A percentile compares a stretch with the other conserved stretches of the same genome.
phyloP scores from a whole-genome alignment of 768 basidiomycete genomes.

The Termitomyces sp. region DNA sequence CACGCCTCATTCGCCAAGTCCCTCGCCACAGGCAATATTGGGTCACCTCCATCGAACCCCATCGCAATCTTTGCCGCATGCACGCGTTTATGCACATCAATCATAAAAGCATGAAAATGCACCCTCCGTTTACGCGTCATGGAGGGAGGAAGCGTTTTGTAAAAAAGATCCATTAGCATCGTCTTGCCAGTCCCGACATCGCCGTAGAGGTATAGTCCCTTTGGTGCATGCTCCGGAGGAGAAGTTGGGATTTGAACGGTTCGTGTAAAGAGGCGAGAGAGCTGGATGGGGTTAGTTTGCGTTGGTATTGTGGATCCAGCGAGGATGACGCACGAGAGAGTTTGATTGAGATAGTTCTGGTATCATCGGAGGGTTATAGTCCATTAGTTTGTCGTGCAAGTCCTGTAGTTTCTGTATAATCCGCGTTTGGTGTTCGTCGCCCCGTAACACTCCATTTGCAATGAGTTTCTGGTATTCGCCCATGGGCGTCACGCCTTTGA shows the following conservation, averaged over 20 bases:
- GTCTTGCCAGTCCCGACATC: slow-evolving; percentile 97
- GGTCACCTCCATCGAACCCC: slow-evolving; percentile 70
- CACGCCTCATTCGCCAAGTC: slow-evolving; percentile 82
- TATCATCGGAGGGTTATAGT: slow-evolving; percentile 69
- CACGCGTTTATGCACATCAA: slow-evolving; percentile 93
- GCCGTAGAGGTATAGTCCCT: slow-evolving; percentile 92
- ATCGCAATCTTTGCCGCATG: slow-evolving; percentile 76
- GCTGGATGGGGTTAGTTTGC: slow-evolving; percentile 29
- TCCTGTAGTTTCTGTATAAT: slow-evolving; percentile 82
- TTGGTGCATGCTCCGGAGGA: slow-evolving; percentile 58
- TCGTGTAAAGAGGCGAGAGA: slow-evolving; percentile 44
- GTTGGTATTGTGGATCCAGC: slow-evolving; percentile 3
- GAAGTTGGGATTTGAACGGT: slow-evolving; percentile 30
- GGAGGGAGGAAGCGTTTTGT: slow-evolving; percentile 68
- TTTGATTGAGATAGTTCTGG: slow-evolving; percentile 35
- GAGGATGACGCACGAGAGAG: slow-evolving; percentile 32
- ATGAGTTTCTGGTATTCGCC: slow-evolving; percentile 43
- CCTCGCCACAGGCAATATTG: slow-evolving; percentile 82
- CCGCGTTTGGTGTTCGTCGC: slow-evolving; percentile 80
- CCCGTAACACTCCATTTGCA: slow-evolving; percentile 48
- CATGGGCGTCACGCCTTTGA: slow-evolving; percentile 37
- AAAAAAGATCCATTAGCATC: slow-evolving; percentile 99
- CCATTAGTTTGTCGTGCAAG: slow-evolving; percentile 66
- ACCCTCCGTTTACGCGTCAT: slow-evolving; percentile 79
- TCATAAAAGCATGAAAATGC: slow-evolving; percentile 99